These are phyloP conservation scores for Galerina marginata DNA, from an alignment of 768 basidiomycete genomes.

Conservation along the genomic window DNA sequence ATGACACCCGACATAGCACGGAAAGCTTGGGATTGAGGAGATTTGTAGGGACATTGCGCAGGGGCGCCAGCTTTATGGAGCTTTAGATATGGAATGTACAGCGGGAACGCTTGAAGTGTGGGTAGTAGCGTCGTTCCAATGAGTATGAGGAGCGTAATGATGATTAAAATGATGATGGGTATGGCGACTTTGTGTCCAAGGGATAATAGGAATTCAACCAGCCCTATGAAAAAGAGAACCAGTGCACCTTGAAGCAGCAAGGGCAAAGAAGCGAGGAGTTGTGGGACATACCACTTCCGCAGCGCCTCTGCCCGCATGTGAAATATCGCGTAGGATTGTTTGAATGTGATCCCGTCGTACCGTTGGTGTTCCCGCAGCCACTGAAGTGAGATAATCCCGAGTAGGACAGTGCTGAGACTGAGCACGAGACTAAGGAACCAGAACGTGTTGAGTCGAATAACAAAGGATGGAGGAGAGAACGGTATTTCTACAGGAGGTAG, in stretches of 20 bases:
- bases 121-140: constrained; percentile 30
- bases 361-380: constrained; percentile 21
- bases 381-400: constrained; percentile 19
- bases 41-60: constrained; percentile 17
- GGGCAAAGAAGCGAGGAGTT: constrained; percentile 29
- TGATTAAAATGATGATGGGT: constrained; percentile 22
- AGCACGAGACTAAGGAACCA: constrained; percentile 22
- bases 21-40: constrained; percentile 20
- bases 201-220: constrained; percentile 28
- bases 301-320: constrained; percentile 33
- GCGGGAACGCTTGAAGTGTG: constrained; percentile 18
- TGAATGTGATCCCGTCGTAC: constrained; percentile 3
- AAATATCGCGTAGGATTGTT: constrained; percentile 15
- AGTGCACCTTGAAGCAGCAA: constrained; percentile 32
- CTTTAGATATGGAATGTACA: constrained; percentile 3
- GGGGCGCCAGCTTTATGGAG: constrained; percentile 13
- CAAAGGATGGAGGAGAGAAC: background rate
- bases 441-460: constrained; percentile 16
- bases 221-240: constrained; percentile 31
- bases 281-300: constrained; percentile 29
- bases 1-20: constrained; percentile 5
- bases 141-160: constrained; percentile 22
- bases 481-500: background rate
- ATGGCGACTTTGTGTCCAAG: constrained; percentile 21
- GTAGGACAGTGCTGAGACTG: constrained; percentile 14